Evolutionary conservation across 208 protist species (phyloP), one percentile per base, ranked within the genome.

Genomic region (Crithidia bombi): DNA sequence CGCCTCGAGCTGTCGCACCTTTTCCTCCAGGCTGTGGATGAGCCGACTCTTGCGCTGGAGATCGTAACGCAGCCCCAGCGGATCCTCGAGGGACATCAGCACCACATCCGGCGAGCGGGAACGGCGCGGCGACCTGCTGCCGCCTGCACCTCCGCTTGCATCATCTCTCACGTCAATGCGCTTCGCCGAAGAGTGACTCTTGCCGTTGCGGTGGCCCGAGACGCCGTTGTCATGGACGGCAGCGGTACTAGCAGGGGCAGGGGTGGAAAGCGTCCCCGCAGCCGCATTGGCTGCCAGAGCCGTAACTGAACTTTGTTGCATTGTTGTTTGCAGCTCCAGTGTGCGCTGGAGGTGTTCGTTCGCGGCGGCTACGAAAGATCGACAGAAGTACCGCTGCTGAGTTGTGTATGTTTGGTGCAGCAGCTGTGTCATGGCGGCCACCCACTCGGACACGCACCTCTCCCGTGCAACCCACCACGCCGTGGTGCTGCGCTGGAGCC

Each of bases 11-110:
- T 86, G 77, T 4, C 69, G 78, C 30, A 86, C 46, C 0, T 71
- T 61, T 36, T 81, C 80, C 49, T 81, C 69, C 33, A 86, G 49
- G 36, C 71, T 69, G 23, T 67, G 68, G 36, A 82, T 75, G 46
- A 65, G 69, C 1, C 79, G 62, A 10, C 57, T 44, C 62, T 83
- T 83, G 50, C 71, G 56, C 47, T 75, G 66, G 43, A 83, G 69
- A 52, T 88, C 76, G 47, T 83, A 65, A 5, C 39, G 50, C 30
- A 84, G 44, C 23, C 66, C 78, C 47, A 77, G 68, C 21, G 82
- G 77, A 32, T 81, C 67, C 38, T 83, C 47, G 10, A 73, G 33
- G 26, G 74, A 66, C 50, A 79, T 36, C 28, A 70, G n/a, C 26
- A 70, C 21, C 44, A 76, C 50, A 30, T 76, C 63, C 23, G 62